These are phyloP conservation scores for Epithele typhae DNA, from an alignment of 768 basidiomycete species.

Conservation along the genomic window DNA sequence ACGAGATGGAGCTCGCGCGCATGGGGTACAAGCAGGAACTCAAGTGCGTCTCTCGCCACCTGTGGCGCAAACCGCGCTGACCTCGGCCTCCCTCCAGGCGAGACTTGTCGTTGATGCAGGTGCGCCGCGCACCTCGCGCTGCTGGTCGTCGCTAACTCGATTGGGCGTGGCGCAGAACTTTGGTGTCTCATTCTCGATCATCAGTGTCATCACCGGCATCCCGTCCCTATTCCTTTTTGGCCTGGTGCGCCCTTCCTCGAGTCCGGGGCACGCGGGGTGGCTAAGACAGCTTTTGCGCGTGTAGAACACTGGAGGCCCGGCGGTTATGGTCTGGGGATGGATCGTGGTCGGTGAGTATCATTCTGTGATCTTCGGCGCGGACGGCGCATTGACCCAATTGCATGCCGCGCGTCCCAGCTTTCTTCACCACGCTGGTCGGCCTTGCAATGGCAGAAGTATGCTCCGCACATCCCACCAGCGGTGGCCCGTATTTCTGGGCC, in stretches of 20 bases:
- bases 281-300: not conserved
- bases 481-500: conserved; percentile 81
- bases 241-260: conserved; percentile 38
- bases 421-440: conserved; percentile 69
- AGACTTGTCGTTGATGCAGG: conserved; percentile 60
- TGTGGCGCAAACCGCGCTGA: not conserved
- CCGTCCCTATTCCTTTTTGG: conserved; percentile 68
- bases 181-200: conserved; percentile 73
- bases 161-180: conserved; percentile 46
- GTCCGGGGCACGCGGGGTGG: not conserved
- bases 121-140: conserved; percentile 20
- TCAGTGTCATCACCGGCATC: conserved; percentile 69
- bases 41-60: conserved; percentile 38
- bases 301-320: conserved; percentile 72
- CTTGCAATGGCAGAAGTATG: conserved; percentile 58
- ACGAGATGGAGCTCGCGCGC: conserved; percentile 60
- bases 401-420: conserved; percentile 23
- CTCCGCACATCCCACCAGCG: conserved; percentile 67
- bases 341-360: conserved; percentile 49
- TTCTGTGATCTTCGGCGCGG: not conserved
- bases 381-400: not conserved
- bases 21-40: conserved; percentile 75
- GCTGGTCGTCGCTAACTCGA: not conserved
- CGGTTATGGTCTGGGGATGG: conserved; percentile 77
- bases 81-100: conserved; percentile 35